Base-by-base conservation (phyloP, 257 asterid genomes). In the Petunia axillaris region DNA sequence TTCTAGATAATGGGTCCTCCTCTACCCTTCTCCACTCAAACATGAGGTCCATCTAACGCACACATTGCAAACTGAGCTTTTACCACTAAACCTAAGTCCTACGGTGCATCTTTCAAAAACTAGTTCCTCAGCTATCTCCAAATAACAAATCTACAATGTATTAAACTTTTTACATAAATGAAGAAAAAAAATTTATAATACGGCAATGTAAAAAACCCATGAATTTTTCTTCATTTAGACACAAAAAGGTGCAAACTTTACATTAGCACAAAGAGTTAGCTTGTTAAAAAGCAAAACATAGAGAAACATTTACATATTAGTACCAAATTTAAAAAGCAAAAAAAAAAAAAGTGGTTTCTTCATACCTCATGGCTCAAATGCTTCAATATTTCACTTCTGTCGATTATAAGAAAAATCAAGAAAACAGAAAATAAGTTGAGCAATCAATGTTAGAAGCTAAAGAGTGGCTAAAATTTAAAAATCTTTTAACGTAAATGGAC, bases 281-380 rank as follows among this genome's bases (percentile, higher is more conserved):
- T 39, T 65, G 3, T 36, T 14, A 9, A 63, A 65, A 41, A 41
- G 6, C 13, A 66, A 0, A 40, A 15, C 39, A 66, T 66, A 66
- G 37, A 15, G 37, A 66, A 65, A 65, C 10, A 75, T 75, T 35
- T 41, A 35, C 16, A 6, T 37, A 37, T 37, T 2, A 25, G 25
- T 25, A 54, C n/a, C 9, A 48, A 3, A 63, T 78, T 4, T 44
- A 64, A 13, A 36, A 43, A 16, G 10, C 6, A 38, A 64, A 48
- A 39, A 15, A 57, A 76, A 36, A 52, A 15, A 38, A 65, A 36
- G 1, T 16, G n/a, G 14, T 65, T 64, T 79, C 16, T 5, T 16
- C 64, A 46, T 53, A 67, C 82, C 82, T 80, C 70, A 68, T 80
- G 16, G 50, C 77, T 80, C 15, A 67, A 67, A 25, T 53, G 14